Conservation (phyloP, 2,329 filamentous ascomycete species). For the Verticillium isaacii region DNA sequence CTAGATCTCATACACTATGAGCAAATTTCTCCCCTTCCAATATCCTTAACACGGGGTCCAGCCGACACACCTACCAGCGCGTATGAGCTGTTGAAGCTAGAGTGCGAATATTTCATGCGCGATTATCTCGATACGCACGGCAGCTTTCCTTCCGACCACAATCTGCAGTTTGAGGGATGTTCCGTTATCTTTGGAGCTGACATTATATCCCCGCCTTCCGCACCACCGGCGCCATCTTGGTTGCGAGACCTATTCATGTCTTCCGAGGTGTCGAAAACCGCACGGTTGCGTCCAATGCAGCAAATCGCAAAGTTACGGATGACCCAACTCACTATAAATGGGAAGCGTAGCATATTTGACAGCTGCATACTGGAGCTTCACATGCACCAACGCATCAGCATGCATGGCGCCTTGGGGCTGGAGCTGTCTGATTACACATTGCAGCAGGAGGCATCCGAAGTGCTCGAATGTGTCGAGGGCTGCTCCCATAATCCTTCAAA, state of each 20-base stretch:
- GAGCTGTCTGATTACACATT: slow-evolving; percentile 11
- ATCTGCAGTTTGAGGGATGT: slow-evolving; percentile 19
- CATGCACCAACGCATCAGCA: slow-evolving; percentile 2
- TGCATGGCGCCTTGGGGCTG: slow-evolving; percentile 4
- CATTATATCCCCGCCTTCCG: slow-evolving; percentile 4
- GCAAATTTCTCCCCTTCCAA: slow-evolving; percentile 2
- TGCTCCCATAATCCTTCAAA: slow-evolving; percentile 7
- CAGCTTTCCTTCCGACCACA: slow-evolving; percentile 12
- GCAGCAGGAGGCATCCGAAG: slow-evolving; percentile 12
- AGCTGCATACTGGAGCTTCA: slow-evolving; percentile 19
- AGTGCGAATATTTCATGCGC: slow-evolving; percentile 23
- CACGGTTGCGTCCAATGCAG: slow-evolving; percentile 18
- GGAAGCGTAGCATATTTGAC: slow-evolving; percentile 21
- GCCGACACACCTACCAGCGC: slow-evolving; percentile 17
- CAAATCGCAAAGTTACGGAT: slow-evolving; percentile 15
- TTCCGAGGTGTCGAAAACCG: slow-evolving; percentile 8
- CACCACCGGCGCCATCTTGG: slow-evolving; percentile 15
- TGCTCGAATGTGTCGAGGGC: slow-evolving; percentile 7
- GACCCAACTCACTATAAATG: slow-evolving; percentile 18
- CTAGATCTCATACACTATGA: slow-evolving; percentile 10
- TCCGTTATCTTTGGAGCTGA: slow-evolving; percentile 22
- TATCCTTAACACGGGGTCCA: slow-evolving; percentile 3
- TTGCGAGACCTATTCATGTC: slow-evolving; percentile 19
- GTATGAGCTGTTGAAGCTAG: slow-evolving; percentile 30
- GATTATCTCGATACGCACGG: slow-evolving; percentile 16